Evolutionary conservation across 805 yeast genomes (phyloP), one percentile per base, ranked within the genome.

Genomic region (Ogataea saltuana): DNA sequence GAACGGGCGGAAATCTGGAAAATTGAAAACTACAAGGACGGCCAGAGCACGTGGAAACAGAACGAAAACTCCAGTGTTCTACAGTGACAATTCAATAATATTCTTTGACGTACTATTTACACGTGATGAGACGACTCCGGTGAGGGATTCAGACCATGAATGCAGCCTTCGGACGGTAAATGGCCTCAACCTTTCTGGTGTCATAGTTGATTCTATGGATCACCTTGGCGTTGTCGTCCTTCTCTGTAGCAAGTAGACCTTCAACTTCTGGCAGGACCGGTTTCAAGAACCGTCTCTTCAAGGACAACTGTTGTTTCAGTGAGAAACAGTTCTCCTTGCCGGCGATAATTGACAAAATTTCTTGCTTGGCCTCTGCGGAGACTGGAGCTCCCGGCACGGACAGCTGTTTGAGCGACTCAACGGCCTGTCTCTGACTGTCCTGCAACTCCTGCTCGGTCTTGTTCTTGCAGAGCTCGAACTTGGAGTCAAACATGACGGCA

Each of bases 121-220:
- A n/a, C n/a, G n/a, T n/a, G n/a, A n/a, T n/a, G n/a, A n/a, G n/a
- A n/a, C n/a, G n/a, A n/a, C n/a, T n/a, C 25, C 25, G 25, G 25
- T 22, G 25, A 7, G 9, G 9, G 9, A 7, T 22, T 13, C n/a
- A 43, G 31, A 13, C 39, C 38, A 56, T 35, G 44, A 77, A 78
- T 8, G 81, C 80, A 22, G 69, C 74, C 52, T 71, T 75, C 22
- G 78, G 67, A 64, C 85, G 77, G 42, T 75, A 70, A 45, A 83
- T 67, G 6, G 71, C 65, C 47, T 78, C 81, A 28, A 83, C 69
- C 45, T 63, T 69, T 50, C 78, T 70, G 34, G 71, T 71, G 17
- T 66, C 71, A 42, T 80, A 76, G 60, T 87, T 81, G 75, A 82
- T 87, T 44, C 81, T 74, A 52, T 76, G 75, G 42, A 76, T 69